These are phyloP conservation scores for Mycena pura DNA, from an alignment of 768 basidiomycete species.

Conservation along the genomic window DNA sequence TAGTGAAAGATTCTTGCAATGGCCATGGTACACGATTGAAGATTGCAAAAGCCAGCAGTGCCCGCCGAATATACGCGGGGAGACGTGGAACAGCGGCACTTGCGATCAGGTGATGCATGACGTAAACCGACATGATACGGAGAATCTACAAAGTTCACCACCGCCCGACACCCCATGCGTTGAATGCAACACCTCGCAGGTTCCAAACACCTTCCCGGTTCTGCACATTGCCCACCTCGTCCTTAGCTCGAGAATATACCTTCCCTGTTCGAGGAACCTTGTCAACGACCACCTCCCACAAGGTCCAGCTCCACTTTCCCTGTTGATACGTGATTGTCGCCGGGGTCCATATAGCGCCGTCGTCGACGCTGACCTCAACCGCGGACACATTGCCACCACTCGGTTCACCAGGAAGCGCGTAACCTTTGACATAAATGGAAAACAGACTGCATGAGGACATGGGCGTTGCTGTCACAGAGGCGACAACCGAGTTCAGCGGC, in stretches of 20 bases:
- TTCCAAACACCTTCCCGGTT: slow-evolving; percentile 63
- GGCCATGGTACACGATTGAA: slow-evolving; percentile 57
- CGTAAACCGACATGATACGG: too few species aligned
- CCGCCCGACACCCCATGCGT: slow-evolving; percentile 53
- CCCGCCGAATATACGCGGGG: too few species aligned
- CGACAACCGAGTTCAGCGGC: slow-evolving; percentile 69
- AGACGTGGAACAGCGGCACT: too few species aligned
- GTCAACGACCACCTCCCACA: slow-evolving; percentile 65
- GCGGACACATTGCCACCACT: slow-evolving; percentile 48
- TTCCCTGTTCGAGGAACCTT: slow-evolving; percentile 41
- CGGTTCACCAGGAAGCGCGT: slow-evolving; percentile 55
- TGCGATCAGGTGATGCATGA: too few species aligned
- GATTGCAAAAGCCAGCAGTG: too few species aligned
- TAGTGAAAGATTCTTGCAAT: slow-evolving; percentile 85
- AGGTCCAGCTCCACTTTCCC: slow-evolving; percentile 76
- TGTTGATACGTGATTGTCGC: slow-evolving; percentile 63
- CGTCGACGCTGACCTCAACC: slow-evolving; percentile 61
- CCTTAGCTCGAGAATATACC: slow-evolving; percentile 59
- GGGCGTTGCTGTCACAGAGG: slow-evolving; percentile 42
- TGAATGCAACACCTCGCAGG: slow-evolving; percentile 67
- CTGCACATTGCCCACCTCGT: slow-evolving; percentile 57
- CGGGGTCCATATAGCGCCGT: slow-evolving; percentile 56
- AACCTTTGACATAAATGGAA: slow-evolving; percentile 58
- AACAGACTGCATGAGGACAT: slow-evolving; percentile 17
- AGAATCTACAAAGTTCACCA: slow-evolving; percentile 37